phyloP scores from a whole-genome alignment of 1,284 basidiomycete genomes.

The Wolfiporia cocos region DNA sequence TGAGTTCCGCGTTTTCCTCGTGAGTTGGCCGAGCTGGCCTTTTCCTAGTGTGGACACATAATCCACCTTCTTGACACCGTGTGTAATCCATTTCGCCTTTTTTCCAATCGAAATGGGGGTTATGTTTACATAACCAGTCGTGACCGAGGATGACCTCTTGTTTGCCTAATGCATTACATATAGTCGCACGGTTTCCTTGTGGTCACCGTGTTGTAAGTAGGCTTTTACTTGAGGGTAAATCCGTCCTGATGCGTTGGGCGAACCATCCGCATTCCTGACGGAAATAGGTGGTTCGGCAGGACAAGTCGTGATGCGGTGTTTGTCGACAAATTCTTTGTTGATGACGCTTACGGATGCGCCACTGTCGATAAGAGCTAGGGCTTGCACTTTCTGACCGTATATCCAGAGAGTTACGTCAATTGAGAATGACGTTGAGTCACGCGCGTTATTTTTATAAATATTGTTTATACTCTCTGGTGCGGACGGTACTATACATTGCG shows the following conservation, averaged over 20 bases:
- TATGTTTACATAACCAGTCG: background rate
- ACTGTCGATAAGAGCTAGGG: background rate
- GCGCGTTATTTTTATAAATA: too few species aligned
- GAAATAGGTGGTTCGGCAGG: background rate
- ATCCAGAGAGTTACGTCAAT: background rate
- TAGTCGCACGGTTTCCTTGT: background rate
- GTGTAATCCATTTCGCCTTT: background rate
- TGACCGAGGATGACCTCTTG: background rate
- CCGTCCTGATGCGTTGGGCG: background rate
- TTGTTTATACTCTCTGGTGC: too few species aligned
- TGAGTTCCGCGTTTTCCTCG: background rate
- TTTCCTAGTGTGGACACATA: background rate
- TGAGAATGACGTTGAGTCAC: background rate
- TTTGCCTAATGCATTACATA: background rate
- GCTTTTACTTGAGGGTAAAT: background rate
- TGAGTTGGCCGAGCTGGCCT: background rate
- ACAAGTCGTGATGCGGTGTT: background rate
- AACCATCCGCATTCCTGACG: background rate
- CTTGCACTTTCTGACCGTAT: background rate
- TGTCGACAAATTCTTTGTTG: background rate
- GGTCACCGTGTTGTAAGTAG: background rate
- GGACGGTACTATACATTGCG: too few species aligned
- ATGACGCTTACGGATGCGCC: background rate
- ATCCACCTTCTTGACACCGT: background rate
- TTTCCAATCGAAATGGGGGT: background rate